A percentile compares a stretch with the other conserved stretches of the same genome.
phyloP scores from a whole-genome alignment of 2,329 filamentous ascomycete species.

The Incumbomyces delicatus region DNA sequence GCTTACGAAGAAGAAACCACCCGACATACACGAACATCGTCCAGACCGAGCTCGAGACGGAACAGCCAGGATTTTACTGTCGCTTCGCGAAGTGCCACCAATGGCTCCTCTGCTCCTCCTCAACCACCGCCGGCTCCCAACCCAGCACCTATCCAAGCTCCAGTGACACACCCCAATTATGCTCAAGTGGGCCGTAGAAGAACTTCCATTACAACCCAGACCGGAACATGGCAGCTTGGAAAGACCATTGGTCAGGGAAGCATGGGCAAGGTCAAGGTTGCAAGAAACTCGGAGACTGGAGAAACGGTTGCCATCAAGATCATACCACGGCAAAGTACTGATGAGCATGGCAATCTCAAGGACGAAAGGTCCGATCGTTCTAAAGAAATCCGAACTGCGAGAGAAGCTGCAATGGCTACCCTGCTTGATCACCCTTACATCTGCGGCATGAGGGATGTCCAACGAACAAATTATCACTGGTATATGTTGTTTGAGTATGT shows the following conservation, averaged over 20 bases:
- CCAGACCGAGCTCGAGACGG: slow-evolving; percentile 32
- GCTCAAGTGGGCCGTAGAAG: slow-evolving; percentile 41
- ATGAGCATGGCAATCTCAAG: slow-evolving; percentile 63
- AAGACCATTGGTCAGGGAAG: slow-evolving; percentile 96
- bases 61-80: slow-evolving; percentile 35
- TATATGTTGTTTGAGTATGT: slow-evolving; percentile 99
- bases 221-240: slow-evolving; percentile 87
- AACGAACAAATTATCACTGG: slow-evolving; percentile 96
- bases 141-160: slow-evolving; percentile 27
- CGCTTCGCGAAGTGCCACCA: slow-evolving; percentile 43
- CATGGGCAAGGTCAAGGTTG: slow-evolving; percentile 98
- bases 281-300: slow-evolving; percentile 76
- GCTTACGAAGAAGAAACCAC: slow-evolving; percentile 48
- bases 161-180: slow-evolving; percentile 29
- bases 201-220: slow-evolving; percentile 81
- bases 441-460: slow-evolving; percentile 88
- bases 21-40: slow-evolving; percentile 33
- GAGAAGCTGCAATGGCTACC: slow-evolving; percentile 92
- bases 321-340: slow-evolving; percentile 78
- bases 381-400: slow-evolving; percentile 87
- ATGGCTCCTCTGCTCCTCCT: slow-evolving; percentile 44
- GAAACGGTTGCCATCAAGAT: slow-evolving; percentile 98
- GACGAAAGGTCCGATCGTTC: slow-evolving; percentile 90
- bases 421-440: slow-evolving; percentile 92
- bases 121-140: slow-evolving; percentile 32